Percentiles rank a stretch among this genome's conserved stretches.
Evolutionary conservation across 129 eudicot species (phyloP).

Genomic region (Sambucus nigra): DNA sequence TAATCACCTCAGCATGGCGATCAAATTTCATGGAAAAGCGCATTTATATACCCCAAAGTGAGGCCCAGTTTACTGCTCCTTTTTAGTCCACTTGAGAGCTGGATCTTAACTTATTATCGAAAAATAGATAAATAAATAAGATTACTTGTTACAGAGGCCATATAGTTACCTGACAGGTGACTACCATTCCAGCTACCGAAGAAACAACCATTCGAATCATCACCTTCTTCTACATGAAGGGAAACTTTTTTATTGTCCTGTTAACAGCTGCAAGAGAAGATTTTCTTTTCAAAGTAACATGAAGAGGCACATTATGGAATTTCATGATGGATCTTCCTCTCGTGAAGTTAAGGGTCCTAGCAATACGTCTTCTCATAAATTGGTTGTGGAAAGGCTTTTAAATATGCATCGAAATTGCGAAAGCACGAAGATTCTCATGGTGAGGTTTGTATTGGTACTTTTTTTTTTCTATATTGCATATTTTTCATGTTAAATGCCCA

Average conservation of each 20-base stretch:
- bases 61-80: too few species aligned
- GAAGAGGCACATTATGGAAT: slow-evolving; percentile 59
- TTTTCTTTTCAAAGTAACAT: slow-evolving; percentile 58
- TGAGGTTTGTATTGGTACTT: too few species aligned
- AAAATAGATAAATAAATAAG: too few species aligned
- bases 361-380: slow-evolving; percentile 42
- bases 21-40: too few species aligned
- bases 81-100: too few species aligned
- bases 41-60: too few species aligned
- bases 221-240: slow-evolving; percentile 81
- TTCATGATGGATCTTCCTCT: slow-evolving; percentile 34
- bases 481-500: background rate
- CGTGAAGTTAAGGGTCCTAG: slow-evolving; percentile 14
- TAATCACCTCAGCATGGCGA: too few species aligned
- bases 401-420: slow-evolving; percentile 50
- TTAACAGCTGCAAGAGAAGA: slow-evolving; percentile 37
- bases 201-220: slow-evolving; percentile 82
- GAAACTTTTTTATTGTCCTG: slow-evolving; percentile 58
- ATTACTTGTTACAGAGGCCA: slow-evolving; percentile 50
- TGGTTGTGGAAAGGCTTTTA: slow-evolving; percentile 79
- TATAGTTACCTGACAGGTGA: slow-evolving; percentile 51
- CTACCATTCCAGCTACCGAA: slow-evolving; percentile 58
- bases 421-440: slow-evolving; percentile 79
- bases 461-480: too few species aligned
- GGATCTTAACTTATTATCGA: background rate